Evolutionary conservation across 169 alveolate genomes (phyloP).

Genomic region (Babesia gibsoni): DNA sequence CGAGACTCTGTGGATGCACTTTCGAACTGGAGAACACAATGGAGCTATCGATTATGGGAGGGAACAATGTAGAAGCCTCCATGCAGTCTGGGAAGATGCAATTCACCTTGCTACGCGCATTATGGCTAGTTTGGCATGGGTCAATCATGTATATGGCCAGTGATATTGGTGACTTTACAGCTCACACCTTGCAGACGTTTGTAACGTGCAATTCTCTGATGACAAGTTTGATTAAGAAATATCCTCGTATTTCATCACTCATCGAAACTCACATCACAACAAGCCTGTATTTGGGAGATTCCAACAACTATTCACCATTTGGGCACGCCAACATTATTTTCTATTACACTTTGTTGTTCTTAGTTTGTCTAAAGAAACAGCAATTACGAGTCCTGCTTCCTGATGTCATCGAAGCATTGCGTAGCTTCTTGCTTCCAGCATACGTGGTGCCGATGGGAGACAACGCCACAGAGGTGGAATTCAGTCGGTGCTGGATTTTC

Average conservation of each 20-base stretch:
- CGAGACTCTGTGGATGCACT: background rate
- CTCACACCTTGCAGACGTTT: conserved; percentile 19
- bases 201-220: conserved; percentile 12
- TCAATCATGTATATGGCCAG: conserved; percentile 1
- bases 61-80: background rate
- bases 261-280: conserved; percentile 9
- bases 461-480: conserved; percentile 30
- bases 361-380: conserved; percentile 10
- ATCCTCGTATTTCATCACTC: conserved; percentile 7
- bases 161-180: conserved; percentile 1
- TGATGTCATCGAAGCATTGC: conserved; percentile 22
- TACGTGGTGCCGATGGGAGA: conserved; percentile 31
- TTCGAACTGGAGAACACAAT: conserved; percentile 14
- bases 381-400: conserved; percentile 23
- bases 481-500: conserved; percentile 24
- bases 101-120: conserved; percentile 29
- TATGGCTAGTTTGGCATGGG: conserved; percentile 29
- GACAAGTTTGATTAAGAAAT: background rate
- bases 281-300: background rate
- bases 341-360: conserved; percentile 8
- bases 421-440: conserved; percentile 16
- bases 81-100: background rate
- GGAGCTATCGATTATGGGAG: background rate
- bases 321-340: conserved; percentile 23
- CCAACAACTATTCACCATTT: background rate